phyloP scores from a whole-genome alignment of 108 stramenopile species.

The Cyclotella kingstonii region DNA sequence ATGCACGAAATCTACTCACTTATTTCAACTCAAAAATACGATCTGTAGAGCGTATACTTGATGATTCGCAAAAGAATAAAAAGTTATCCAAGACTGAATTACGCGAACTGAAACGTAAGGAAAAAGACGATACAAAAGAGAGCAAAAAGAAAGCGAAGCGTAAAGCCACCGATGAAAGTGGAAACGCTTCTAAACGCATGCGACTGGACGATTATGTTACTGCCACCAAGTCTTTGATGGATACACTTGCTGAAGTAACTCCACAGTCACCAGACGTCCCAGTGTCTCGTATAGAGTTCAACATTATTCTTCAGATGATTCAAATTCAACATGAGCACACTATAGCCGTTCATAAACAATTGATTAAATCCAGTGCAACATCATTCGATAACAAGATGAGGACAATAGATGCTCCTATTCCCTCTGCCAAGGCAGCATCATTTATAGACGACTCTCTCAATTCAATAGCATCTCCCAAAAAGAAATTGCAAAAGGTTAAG shows the following conservation, averaged over 20 bases:
- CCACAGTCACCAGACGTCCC: constrained; percentile 34
- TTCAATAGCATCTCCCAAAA: constrained; percentile 39
- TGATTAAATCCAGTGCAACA: constrained; percentile 36
- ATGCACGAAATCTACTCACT: constrained; percentile 67
- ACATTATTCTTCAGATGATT: constrained; percentile 64
- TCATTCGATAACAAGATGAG: background rate
- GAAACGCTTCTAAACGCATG: constrained; percentile 51
- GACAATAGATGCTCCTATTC: background rate
- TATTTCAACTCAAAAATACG: constrained; percentile 75
- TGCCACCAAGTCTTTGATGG: constrained; percentile 53
- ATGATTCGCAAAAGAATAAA: constrained; percentile 49
- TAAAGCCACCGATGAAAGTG: constrained; percentile 48
- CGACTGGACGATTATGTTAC: constrained; percentile 57
- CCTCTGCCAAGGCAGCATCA: constrained; percentile 1
- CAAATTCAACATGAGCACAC: constrained; percentile 68
- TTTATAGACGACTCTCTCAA: constrained; percentile 6
- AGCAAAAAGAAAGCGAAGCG: constrained; percentile 62
- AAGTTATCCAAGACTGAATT: constrained; percentile 54
- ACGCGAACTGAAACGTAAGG: constrained; percentile 39
- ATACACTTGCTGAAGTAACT: constrained; percentile 59
- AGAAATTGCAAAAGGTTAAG: constrained; percentile 55
- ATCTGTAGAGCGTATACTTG: constrained; percentile 63
- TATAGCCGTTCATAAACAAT: constrained; percentile 58
- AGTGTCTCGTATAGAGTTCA: constrained; percentile 74
- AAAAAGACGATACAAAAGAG: constrained; percentile 39